Evolutionary conservation across 2,329 filamentous ascomycete genomes (phyloP), one percentile per base, ranked within the genome.

Genomic region (Trichophyton simii): DNA sequence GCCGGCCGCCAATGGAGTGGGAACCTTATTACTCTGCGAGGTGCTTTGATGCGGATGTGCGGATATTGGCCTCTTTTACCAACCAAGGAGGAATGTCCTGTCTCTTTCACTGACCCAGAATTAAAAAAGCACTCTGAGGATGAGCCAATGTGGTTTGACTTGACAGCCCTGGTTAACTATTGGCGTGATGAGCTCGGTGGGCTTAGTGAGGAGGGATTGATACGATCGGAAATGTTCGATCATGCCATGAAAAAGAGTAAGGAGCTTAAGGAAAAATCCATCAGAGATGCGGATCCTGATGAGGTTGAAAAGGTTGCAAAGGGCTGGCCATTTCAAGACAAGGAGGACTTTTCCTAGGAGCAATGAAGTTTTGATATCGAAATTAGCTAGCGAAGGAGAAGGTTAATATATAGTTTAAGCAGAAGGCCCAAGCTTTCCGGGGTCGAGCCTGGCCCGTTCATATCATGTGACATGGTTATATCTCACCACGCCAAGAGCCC

Each of bases 321-420:
- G 5, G 62, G 62, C 11, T 65, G 62, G 63, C 63, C 59, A 15
- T 65, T 65, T 50, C 62, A 58, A 18, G 62, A 63, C 42, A 60
- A 28, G n/a, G 60, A 62, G n/a, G 62, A 63, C 3, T 7, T 44
- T 18, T 44, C 18, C n/a, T 28, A 28, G 25, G 25, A 28, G 25
- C 25, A 28, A 28, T 4, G 25, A 28, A 6, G 25, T 28, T 28
- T 28, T 4, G 5, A 31, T 31, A 6, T 31, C 28, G 6, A 31
- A 31, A 31, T 31, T 31, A 31, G 1, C 28, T 31, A 31, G 6
- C 28, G 28, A 31, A 8, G 28, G 28, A 31, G 28, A 31, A 31
- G 28, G 6, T 31, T 31, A 31, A 31, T 31, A 31, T 31, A 31
- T 31, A 6, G 28, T 31, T 31, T 6, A 31, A 31, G 28, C 6